Conservation (phyloP, 495 filamentous ascomycete genomes). For the Penicillium salamii region DNA sequence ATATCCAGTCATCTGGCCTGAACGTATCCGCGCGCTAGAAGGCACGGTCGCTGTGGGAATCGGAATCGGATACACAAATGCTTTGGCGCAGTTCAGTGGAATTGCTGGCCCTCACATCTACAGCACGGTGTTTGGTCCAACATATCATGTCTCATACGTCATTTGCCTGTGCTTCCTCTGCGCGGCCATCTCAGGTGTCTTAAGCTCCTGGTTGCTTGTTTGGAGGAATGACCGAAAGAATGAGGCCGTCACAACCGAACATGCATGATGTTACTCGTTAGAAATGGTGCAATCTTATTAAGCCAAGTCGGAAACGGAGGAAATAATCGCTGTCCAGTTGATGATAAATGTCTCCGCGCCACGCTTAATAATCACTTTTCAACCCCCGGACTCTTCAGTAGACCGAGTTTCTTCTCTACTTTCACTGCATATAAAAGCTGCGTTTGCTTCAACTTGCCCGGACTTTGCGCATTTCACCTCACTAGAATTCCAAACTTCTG, state of each 20-base stretch:
- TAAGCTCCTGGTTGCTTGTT: constrained; percentile 34
- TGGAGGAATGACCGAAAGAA: constrained; percentile 25
- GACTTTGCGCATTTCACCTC: too few relatives aligned
- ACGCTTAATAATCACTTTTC: background rate
- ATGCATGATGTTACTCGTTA: too few relatives aligned
- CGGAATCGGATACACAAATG: constrained; percentile 44
- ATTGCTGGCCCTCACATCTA: constrained; percentile 43
- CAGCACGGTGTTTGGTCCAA: constrained; percentile 38
- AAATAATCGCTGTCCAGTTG: constrained; percentile 40
- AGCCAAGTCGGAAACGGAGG: constrained; percentile 23
- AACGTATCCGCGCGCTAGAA: constrained; percentile 40
- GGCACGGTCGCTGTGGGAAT: constrained; percentile 39
- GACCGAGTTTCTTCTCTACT: too few relatives aligned
- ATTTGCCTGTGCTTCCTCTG: constrained; percentile 40
- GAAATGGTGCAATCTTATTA: too few relatives aligned
- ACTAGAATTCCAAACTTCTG: too few relatives aligned
- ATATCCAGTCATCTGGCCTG: constrained; percentile 47
- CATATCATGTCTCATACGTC: constrained; percentile 34
- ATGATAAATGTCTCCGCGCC: background rate
- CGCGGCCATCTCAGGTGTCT: constrained; percentile 31
- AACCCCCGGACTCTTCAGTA: background rate
- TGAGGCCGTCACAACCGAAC: too few relatives aligned
- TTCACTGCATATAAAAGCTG: too few relatives aligned
- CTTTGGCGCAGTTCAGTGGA: constrained; percentile 45
- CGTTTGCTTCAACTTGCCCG: too few relatives aligned